Evolutionary conservation across 352 stramenopile species (phyloP).

Genomic region (Phytopythium montanum): DNA sequence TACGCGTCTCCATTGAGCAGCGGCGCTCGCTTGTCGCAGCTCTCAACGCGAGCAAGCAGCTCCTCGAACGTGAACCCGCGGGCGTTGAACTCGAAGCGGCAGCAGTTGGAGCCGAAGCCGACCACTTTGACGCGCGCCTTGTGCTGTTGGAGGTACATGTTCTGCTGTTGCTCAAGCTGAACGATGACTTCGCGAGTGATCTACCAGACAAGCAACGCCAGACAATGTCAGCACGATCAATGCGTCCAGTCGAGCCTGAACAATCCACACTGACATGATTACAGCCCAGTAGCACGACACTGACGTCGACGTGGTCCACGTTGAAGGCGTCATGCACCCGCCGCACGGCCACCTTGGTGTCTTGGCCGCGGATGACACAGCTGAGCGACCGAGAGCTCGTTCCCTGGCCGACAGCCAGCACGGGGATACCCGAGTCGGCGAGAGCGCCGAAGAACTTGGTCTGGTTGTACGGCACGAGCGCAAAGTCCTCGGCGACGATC

Average conservation of each 20-base stretch:
- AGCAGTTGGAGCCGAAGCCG: constrained; percentile 64
- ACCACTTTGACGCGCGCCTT: constrained; percentile 66
- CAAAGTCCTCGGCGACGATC: constrained; percentile 74
- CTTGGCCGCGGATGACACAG: constrained; percentile 60
- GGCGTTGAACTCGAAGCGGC: constrained; percentile 49
- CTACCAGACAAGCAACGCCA: constrained; percentile 6
- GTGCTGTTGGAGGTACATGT: constrained; percentile 64
- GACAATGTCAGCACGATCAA: not conserved
- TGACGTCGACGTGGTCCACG: constrained; percentile 69
- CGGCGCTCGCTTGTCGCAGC: constrained; percentile 29
- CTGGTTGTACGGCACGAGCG: constrained; percentile 65
- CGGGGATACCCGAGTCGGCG: constrained; percentile 59
- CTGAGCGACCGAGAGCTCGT: constrained; percentile 77
- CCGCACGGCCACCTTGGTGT: constrained; percentile 75
- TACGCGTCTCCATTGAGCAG: constrained; percentile 30
- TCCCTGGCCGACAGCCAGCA: constrained; percentile 70
- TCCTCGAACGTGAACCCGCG: constrained; percentile 51
- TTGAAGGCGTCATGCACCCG: constrained; percentile 83
- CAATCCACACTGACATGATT: constrained; percentile 38
- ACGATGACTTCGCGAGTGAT: constrained; percentile 60
- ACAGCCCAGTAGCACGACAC: constrained; percentile 64
- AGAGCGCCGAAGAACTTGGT: constrained; percentile 80
- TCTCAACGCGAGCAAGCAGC: constrained; percentile 32
- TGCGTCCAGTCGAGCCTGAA: not conserved
- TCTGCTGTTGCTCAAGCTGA: constrained; percentile 56